phyloP scores from a whole-genome alignment of 305 asterid genomes.

The Ilex paraguariensis region DNA sequence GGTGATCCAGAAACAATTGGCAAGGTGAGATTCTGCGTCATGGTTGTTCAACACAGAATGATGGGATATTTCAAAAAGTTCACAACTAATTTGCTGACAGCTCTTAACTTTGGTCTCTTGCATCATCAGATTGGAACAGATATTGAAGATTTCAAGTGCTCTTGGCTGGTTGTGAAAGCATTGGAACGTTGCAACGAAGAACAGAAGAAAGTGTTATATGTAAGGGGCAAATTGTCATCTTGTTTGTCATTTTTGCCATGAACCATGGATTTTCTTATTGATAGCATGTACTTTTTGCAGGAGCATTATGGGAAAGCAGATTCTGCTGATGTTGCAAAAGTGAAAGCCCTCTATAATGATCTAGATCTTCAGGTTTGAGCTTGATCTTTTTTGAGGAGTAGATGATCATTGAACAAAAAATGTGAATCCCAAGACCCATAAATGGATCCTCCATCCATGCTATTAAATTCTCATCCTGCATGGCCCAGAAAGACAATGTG shows the following conservation, averaged over 20 bases:
- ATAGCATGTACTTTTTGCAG: constrained; percentile 26
- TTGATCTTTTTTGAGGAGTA: not conserved
- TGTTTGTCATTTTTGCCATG: not conserved
- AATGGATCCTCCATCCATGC: not conserved
- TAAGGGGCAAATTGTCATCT: constrained; percentile 17
- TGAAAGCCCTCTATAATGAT: constrained; percentile 63
- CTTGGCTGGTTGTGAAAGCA: constrained; percentile 67
- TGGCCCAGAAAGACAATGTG: too few species aligned
- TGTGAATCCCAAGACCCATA: not conserved
- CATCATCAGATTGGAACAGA: constrained; percentile 48
- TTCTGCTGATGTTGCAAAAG: constrained; percentile 62
- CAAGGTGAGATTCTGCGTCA: constrained; percentile 39
- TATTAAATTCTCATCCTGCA: not conserved
- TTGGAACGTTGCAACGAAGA: constrained; percentile 42
- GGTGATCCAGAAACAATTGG: constrained; percentile 81
- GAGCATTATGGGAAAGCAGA: constrained; percentile 76
- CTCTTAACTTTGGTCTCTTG: constrained; percentile 12
- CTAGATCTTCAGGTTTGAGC: constrained; percentile 54
- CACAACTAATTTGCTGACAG: not conserved
- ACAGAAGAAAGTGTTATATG: constrained; percentile 44
- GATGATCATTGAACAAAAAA: not conserved
- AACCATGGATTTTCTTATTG: constrained; percentile 6
- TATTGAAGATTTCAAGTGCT: constrained; percentile 62
- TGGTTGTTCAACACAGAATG: not conserved
- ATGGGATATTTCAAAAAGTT: not conserved